Conservation (phyloP, 306 rosid species). For the Quillaja saponaria region DNA sequence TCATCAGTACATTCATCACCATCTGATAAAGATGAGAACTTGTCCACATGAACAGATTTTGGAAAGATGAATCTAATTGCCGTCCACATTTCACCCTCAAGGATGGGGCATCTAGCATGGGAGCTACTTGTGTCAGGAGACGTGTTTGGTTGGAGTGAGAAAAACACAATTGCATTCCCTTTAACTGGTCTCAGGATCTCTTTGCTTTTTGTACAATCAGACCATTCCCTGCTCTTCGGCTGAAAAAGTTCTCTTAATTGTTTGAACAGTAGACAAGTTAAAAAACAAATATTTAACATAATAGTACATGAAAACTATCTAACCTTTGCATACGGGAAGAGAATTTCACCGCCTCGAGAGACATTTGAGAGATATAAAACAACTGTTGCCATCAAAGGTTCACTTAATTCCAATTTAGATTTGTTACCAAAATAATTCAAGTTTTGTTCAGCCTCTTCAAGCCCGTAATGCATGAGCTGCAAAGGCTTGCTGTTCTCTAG, state of each 20-base stretch:
- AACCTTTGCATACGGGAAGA: slow-evolving; percentile 66
- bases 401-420: slow-evolving; percentile 42
- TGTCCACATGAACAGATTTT: slow-evolving; percentile 36
- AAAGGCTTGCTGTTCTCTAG: slow-evolving; percentile 67
- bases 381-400: slow-evolving; percentile 70
- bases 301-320: slow-evolving; percentile 17
- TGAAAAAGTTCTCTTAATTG: slow-evolving; percentile 27
- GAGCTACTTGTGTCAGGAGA: slow-evolving; percentile 61
- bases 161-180: slow-evolving; percentile 80
- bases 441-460: slow-evolving; percentile 40
- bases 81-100: slow-evolving; percentile 70
- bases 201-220: slow-evolving; percentile 44
- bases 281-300: background rate
- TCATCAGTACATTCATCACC: slow-evolving; percentile 61
- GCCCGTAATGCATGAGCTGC: slow-evolving; percentile 46
- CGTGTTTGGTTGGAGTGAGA: slow-evolving; percentile 54
- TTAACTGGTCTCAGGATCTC: slow-evolving; percentile 55
- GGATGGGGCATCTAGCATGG: slow-evolving; percentile 73
- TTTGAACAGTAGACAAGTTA: slow-evolving; percentile 3
- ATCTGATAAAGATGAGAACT: slow-evolving; percentile 33
- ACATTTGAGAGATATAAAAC: slow-evolving; percentile 73
- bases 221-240: slow-evolving; percentile 46
- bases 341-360: slow-evolving; percentile 69
- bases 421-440: slow-evolving; percentile 42
- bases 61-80: slow-evolving; percentile 61